Conservation (phyloP, 768 basidiomycete species). For the Collybia nuda region DNA sequence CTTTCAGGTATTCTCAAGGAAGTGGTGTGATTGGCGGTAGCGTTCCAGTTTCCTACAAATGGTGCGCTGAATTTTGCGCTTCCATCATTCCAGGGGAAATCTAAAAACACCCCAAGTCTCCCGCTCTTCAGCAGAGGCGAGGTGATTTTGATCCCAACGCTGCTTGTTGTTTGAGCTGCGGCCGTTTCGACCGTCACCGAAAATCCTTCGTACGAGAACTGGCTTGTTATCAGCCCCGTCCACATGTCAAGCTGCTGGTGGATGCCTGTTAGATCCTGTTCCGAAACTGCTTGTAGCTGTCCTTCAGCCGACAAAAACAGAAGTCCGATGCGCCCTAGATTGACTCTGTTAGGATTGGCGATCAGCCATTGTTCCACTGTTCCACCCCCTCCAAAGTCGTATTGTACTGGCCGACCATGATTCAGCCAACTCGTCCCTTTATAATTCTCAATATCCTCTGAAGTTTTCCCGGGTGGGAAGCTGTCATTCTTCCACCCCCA, state of each 20-base stretch:
- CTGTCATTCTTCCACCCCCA: slow-evolving; percentile 67
- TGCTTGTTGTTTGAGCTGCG: slow-evolving; percentile 36
- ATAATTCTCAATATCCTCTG: slow-evolving; percentile 44
- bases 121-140: slow-evolving; percentile 39
- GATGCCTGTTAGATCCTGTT: slow-evolving; percentile 32
- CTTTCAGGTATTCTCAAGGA: slow-evolving; percentile 19
- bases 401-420: slow-evolving; percentile 48
- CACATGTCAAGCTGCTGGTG: slow-evolving; percentile 53
- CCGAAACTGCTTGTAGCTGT: slow-evolving; percentile 27
- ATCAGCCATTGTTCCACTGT: slow-evolving; percentile 54
- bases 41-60: slow-evolving; percentile 54
- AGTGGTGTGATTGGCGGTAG: slow-evolving; percentile 48
- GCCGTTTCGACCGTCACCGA: slow-evolving; percentile 37
- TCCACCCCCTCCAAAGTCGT: slow-evolving; percentile 49
- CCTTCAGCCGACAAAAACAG: slow-evolving; percentile 34
- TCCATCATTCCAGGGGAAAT: slow-evolving; percentile 67
- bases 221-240: slow-evolving; percentile 50
- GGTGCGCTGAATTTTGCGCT: slow-evolving; percentile 52
- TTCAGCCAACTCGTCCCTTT: slow-evolving; percentile 49
- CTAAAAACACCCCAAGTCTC: slow-evolving; percentile 47
- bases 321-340: slow-evolving; percentile 51
- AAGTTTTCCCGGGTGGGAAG: slow-evolving; percentile 40
- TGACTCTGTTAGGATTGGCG: slow-evolving; percentile 56
- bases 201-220: slow-evolving; percentile 36
- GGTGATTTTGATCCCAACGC: slow-evolving; percentile 36